Evolutionary conservation across 2,329 filamentous ascomycete genomes (phyloP), one percentile per base, ranked within the genome.

Genomic region (Phoma sp.): DNA sequence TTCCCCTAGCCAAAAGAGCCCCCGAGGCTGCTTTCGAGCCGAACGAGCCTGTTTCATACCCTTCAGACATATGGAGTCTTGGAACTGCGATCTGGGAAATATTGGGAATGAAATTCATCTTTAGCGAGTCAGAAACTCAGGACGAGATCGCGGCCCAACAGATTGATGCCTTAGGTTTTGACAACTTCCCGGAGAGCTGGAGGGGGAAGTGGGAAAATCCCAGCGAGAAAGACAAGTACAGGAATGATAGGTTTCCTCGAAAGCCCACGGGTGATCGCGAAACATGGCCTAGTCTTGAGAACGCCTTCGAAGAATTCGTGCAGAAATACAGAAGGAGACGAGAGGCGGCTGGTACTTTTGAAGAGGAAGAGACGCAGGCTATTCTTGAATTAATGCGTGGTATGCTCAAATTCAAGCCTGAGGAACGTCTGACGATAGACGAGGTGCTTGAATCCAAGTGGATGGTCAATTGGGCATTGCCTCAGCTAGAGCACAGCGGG

Each of bases 1-100:
- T 23, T 46, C 47, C 56, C 25, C n/a, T 56, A 23, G 56, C 42
- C 10, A 52, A 45, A 21, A 53, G 56, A 46, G 51, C 56, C 5
- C 56, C 56, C n/a, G 51, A 59, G 38, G 43, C 56, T 17, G 40
- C 48, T 29, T 59, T 59, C 42, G 47, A 55, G 38, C 56, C 52
- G 7, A 26, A 56, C 43, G 42, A 48, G 17, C 42, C 33, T 28
- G 12, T 59, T n/a, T 53, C 56, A 26, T 59, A 55, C 25, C 32
- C 56, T 32, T 59, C 51, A 49, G 56, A 59, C 26, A 55, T 55
- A 45, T 59, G 51, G 56, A 55, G 51, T 38, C 56, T 59, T 36
- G 51, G 42, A 32, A 55, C 47, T 40, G 51, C 56, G n/a, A 52
- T 59, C n/a, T 59, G 56, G 56, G 51, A 59, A 42, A 59, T 59